Evolutionary conservation across 225 moss, liverwort and hornwort species (phyloP).

Genomic region (Pseudisothecium myosuroides): DNA sequence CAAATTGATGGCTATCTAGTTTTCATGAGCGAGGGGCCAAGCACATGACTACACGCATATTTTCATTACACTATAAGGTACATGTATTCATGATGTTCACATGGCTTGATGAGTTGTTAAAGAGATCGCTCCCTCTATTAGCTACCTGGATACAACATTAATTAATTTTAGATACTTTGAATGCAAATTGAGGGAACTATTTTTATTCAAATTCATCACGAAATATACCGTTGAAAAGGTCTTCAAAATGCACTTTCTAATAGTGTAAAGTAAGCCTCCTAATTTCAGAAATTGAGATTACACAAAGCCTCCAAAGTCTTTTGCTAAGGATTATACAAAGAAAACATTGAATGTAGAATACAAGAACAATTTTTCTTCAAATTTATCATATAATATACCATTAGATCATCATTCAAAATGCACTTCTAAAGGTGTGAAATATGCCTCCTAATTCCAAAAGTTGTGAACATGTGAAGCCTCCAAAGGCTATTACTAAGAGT

Average conservation of each 20-base stretch:
- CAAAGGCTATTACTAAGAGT: no score
- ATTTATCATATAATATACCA: background rate
- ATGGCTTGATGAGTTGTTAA: background rate
- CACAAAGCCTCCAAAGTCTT: background rate
- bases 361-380: background rate
- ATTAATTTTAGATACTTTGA: background rate
- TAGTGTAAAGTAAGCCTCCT: background rate
- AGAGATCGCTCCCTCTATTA: background rate
- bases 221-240: rapidly evolving
- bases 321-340: no score
- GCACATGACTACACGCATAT: no score
- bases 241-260: background rate
- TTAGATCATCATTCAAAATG: background rate
- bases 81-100: background rate
- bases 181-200: background rate
- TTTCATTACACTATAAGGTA: background rate
- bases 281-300: background rate
- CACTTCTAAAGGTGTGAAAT: background rate
- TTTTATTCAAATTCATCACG: background rate
- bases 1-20: no score
- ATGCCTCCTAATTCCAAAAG: background rate
- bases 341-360: background rate
- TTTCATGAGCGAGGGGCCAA: no score
- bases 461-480: background rate
- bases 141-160: rapidly evolving